A percentile compares a stretch with the other conserved stretches of the same genome.
Conservation (phyloP, 345 rosid genomes). For the Cardamine resedifolia region DNA sequence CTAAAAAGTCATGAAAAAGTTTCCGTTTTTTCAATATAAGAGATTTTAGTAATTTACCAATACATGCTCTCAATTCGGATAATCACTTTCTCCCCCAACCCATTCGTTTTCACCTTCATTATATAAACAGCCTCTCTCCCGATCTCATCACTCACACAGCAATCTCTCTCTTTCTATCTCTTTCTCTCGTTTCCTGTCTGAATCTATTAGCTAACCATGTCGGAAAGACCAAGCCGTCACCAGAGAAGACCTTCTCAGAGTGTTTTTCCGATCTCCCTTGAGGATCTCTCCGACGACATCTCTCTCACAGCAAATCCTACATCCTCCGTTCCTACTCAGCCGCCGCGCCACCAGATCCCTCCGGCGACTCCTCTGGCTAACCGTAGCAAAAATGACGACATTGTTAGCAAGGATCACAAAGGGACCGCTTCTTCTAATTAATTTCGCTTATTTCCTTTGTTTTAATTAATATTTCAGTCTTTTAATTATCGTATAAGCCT, state of each 20-base stretch:
- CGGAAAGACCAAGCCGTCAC: constrained; percentile 42
- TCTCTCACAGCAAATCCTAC: constrained; percentile 20
- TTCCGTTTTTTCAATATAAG: background rate
- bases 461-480: background rate
- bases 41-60: constrained; percentile 1
- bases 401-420: constrained; percentile 22
- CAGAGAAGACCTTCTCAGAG: constrained; percentile 42
- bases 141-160: constrained; percentile 9
- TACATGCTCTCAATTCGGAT: constrained; percentile 14
- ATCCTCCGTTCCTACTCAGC: constrained; percentile 18
- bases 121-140: constrained; percentile 26
- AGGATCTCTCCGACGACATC: constrained; percentile 35
- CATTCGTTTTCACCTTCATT: constrained; percentile 32
- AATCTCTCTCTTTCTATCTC: background rate
- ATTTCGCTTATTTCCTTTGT: constrained; percentile 3
- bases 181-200: constrained; percentile 16
- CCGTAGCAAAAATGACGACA: constrained; percentile 12
- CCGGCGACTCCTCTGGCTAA: constrained; percentile 33
- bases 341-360: constrained; percentile 40
- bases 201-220: constrained; percentile 34
- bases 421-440: constrained; percentile 27
- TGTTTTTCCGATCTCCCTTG: constrained; percentile 27
- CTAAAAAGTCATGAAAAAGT: background rate
- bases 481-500: constrained; percentile 11
- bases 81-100: constrained; percentile 29